Evolutionary conservation across 345 rosid genomes (phyloP), one percentile per base, ranked within the genome.

Genomic region (Ricinus communis): DNA sequence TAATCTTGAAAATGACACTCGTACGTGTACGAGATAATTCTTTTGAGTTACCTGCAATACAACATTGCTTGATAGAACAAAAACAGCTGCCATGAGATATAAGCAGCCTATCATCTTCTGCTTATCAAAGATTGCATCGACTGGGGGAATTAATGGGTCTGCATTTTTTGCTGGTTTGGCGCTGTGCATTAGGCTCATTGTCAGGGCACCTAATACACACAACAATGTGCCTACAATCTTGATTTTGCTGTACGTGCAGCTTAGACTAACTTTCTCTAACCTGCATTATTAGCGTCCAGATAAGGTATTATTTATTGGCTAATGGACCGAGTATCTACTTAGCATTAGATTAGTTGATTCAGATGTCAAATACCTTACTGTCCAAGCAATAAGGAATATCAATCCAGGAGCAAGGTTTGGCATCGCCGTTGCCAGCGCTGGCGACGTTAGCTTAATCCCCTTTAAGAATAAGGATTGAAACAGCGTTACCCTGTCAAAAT

Each of bases 341-440:
- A 38, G 9, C 9, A 38, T 4, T 38, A 4, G 9, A 38, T 38
- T 38, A 38, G 43, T n/a, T 4, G 43, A 38, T 38, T 38, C 43
- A 38, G 9, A 24, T 11, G n/a, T 41, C 15, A 28, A n/a, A n/a
- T 83, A 93, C 96, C 96, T 84, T 55, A 79, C 70, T 74, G 76
- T 60, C 98, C 99, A 93, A 40, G 98, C 98, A 47, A 93, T 96
- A 66, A 86, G 59, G 67, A 96, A 96, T 66, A 96, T 91, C 38
- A 96, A 76, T 45, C 90, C 98, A 0, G 98, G 99, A 75, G 91
- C 88, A 27, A 96, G 91, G 79, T 96, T 96, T 41, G 95, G 96
- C 99, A 96, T 96, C 57, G 99, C 96, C 49, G 98, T 93, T 13
- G 98, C 99, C 80, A 93, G 68, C 69, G 97, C 87, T 27, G 99